A percentile compares a stretch with the other conserved stretches of the same genome.
These are phyloP conservation scores for Populus hybrid DNA, from an alignment of 441 rosid genomes.

Conservation along the genomic window DNA sequence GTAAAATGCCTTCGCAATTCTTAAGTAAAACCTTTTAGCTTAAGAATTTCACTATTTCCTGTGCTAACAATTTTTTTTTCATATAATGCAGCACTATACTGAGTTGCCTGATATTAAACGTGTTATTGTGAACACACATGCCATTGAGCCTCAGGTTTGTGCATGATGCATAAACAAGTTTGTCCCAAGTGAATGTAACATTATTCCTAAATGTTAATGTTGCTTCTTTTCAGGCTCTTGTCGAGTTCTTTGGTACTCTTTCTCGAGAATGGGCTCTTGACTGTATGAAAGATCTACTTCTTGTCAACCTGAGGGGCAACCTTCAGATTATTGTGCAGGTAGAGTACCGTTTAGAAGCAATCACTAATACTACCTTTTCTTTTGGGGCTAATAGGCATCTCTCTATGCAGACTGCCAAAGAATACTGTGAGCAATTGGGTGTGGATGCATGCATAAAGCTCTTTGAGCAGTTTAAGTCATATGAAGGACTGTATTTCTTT, in stretches of 20 bases:
- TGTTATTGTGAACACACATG: constrained; percentile 84
- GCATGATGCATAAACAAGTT: neutral
- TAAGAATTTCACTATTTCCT: neutral
- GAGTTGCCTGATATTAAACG: constrained; percentile 85
- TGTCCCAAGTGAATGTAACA: constrained; percentile 10
- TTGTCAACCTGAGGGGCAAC: constrained; percentile 80
- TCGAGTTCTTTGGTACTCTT: constrained; percentile 86
- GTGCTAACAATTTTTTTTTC: neutral
- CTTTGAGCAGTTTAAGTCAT: constrained; percentile 91
- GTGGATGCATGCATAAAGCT: constrained; percentile 78
- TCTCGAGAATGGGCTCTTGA: constrained; percentile 94
- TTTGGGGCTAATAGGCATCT: neutral
- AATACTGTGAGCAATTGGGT: constrained; percentile 86
- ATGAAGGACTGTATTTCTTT: constrained; percentile 86
- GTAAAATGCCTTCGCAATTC: constrained; percentile 28
- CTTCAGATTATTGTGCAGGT: constrained; percentile 95
- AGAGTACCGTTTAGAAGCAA: neutral
- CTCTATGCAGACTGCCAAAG: constrained; percentile 65
- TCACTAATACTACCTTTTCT: neutral
- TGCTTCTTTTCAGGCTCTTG: constrained; percentile 54
- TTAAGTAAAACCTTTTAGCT: neutral
- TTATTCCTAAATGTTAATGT: constrained; percentile 9
- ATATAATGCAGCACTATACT: constrained; percentile 65
- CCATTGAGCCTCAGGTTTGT: constrained; percentile 80
- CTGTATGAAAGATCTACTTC: constrained; percentile 89